Conservation (phyloP, 2,329 filamentous ascomycete genomes). For the Cytospora piceicola region DNA sequence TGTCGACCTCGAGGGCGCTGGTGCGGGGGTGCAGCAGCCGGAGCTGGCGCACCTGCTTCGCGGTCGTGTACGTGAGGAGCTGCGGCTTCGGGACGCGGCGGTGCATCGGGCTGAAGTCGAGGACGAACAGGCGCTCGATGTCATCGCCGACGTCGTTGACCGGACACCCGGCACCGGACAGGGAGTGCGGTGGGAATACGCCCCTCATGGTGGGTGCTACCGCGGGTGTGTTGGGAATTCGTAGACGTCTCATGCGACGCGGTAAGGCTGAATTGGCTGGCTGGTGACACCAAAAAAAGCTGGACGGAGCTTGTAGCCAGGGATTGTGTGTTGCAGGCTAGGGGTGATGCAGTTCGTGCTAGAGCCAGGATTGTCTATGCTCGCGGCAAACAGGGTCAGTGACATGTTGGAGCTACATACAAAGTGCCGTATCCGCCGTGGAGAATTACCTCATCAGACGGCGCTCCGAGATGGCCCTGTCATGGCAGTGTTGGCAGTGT, state of each 20-base stretch:
- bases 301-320: not conserved
- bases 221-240: not conserved
- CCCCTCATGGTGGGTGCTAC: conserved; percentile 6
- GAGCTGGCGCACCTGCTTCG: conserved; percentile 10
- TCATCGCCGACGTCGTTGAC: not conserved
- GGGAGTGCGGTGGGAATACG: not conserved
- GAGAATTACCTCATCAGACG: conserved; percentile 9
- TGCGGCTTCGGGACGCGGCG: not conserved
- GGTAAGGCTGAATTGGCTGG: not conserved
- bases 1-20: conserved; percentile 3
- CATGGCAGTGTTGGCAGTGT: not conserved
- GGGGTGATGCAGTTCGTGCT: not conserved
- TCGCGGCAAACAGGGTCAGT: not conserved
- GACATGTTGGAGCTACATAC: not conserved
- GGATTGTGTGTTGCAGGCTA: not conserved
- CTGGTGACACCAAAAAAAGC: not conserved
- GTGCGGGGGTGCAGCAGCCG: not conserved
- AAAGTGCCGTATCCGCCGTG: not conserved
- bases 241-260: not conserved
- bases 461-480: conserved; percentile 3
- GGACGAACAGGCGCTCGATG: conserved; percentile 11
- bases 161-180: not conserved
- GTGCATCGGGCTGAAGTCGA: conserved; percentile 3
- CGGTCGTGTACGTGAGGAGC: not conserved
- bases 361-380: too few relatives aligned